A percentile compares a stretch with the other conserved stretches of the same genome.
phyloP scores from a whole-genome alignment of 164 flowering plant genomes.

The Cinnamomum chago region DNA sequence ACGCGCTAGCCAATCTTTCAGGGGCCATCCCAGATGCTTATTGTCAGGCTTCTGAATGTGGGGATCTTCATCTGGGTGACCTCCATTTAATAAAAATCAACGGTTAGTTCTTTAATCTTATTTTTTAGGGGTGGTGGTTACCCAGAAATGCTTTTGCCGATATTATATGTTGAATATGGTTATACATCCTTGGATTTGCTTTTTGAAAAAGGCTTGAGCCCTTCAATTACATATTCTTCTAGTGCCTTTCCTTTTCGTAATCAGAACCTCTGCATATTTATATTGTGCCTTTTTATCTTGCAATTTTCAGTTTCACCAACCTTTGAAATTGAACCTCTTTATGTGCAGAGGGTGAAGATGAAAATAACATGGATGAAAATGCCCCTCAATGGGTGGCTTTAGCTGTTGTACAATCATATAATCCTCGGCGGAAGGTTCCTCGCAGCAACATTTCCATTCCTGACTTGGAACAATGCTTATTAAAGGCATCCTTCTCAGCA shows the following conservation, averaged over 20 bases:
- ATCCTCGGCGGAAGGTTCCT: conserved; percentile 77
- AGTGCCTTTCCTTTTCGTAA: background rate
- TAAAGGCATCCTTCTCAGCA: conserved; percentile 74
- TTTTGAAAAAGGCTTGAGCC: background rate
- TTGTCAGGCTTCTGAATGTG: conserved; percentile 63
- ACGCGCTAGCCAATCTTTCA: conserved; percentile 75
- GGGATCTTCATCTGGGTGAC: conserved; percentile 89
- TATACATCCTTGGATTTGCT: background rate
- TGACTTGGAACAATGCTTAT: conserved; percentile 67
- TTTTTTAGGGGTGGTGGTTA: conserved; percentile 1
- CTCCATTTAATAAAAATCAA: conserved; percentile 68
- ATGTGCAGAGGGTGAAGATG: conserved; percentile 39
- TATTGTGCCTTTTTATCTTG: background rate
- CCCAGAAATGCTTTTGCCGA: background rate
- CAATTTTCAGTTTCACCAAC: background rate
- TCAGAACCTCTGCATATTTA: background rate
- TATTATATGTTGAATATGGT: background rate
- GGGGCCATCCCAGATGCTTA: conserved; percentile 54
- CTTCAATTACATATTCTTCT: background rate
- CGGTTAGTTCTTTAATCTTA: conserved; percentile 34
- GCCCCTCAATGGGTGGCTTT: conserved; percentile 70
- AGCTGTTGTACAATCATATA: conserved; percentile 90
- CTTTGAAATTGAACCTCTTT: background rate
- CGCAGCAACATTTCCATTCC: conserved; percentile 70
- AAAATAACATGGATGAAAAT: conserved; percentile 13